Conservation (phyloP, 2,329 filamentous ascomycete genomes). For the Paraphaeosphaeria minitans region DNA sequence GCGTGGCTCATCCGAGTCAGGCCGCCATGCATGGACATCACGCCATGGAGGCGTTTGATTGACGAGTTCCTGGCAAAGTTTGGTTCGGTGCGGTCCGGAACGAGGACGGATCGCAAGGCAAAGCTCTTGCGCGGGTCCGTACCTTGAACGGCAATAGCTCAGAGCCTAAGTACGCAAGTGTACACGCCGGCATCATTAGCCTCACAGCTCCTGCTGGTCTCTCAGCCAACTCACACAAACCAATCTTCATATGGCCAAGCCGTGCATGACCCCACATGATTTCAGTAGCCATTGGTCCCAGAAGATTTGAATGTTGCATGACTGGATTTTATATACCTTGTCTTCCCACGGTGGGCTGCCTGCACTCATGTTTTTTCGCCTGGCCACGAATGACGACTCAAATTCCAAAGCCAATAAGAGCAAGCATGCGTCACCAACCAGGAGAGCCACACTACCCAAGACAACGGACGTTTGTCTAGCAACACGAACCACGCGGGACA, state of each 20-base stretch:
- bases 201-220: constrained; percentile 31
- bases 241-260: constrained; percentile 33
- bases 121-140: constrained; percentile 28
- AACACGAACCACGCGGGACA: neutral
- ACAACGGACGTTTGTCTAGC: neutral
- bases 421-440: constrained; percentile 21
- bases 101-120: constrained; percentile 17
- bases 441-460: constrained; percentile 25
- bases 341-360: constrained; percentile 20
- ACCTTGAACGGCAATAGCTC: constrained; percentile 30
- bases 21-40: constrained; percentile 16
- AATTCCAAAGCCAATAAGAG: constrained; percentile 4
- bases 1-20: constrained; percentile 1
- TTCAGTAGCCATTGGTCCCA: constrained; percentile 32
- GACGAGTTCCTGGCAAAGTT: constrained; percentile 12
- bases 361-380: neutral
- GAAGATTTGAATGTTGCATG: constrained; percentile 8
- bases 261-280: constrained; percentile 20
- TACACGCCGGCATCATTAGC: constrained; percentile 34
- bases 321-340: constrained; percentile 2
- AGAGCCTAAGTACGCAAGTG: constrained; percentile 27
- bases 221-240: constrained; percentile 39
- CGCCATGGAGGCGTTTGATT: constrained; percentile 12
- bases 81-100: constrained; percentile 40
- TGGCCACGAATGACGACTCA: neutral